phyloP scores from a whole-genome alignment of 805 yeast species.

The Debaryomyces tyrocola region DNA sequence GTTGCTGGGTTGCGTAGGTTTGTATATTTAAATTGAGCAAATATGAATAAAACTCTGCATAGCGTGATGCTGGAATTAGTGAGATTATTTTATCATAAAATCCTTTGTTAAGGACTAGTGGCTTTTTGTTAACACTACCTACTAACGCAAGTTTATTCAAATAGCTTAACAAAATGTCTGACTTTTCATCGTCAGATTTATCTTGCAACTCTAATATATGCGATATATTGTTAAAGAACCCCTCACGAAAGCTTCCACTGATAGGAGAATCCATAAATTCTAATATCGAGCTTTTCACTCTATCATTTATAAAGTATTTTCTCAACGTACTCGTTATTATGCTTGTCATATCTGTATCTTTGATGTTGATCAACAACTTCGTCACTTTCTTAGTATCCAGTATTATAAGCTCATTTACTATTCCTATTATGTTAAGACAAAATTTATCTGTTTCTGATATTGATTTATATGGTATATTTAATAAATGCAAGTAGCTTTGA shows the following conservation, averaged over 20 bases:
- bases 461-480: conserved; percentile 21
- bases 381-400: conserved; percentile 23
- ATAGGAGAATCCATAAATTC: conserved; percentile 26
- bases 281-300: conserved; percentile 25
- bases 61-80: conserved; percentile 15
- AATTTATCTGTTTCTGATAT: conserved; percentile 26
- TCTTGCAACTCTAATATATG: conserved; percentile 11
- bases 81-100: conserved; percentile 17
- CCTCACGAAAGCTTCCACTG: conserved; percentile 11
- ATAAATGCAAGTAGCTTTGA: conserved; percentile 25
- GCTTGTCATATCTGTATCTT: conserved; percentile 16
- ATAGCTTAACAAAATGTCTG: conserved; percentile 23
- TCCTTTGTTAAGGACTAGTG: conserved; percentile 17
- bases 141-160: conserved; percentile 25
- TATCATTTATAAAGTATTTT: conserved; percentile 16
- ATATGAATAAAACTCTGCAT: conserved; percentile 26
- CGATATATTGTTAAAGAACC: conserved; percentile 17
- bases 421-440: conserved; percentile 27
- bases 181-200: conserved; percentile 11
- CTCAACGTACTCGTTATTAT: conserved; percentile 16
- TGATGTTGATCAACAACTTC: conserved; percentile 17
- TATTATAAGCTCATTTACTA: conserved; percentile 29
- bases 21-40: conserved; percentile 33
- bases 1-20: conserved; percentile 14
- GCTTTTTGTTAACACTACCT: conserved; percentile 18